Evolutionary conservation across 1,139 yeast genomes (phyloP).

Genomic region (Kodamaea alishanica): DNA sequence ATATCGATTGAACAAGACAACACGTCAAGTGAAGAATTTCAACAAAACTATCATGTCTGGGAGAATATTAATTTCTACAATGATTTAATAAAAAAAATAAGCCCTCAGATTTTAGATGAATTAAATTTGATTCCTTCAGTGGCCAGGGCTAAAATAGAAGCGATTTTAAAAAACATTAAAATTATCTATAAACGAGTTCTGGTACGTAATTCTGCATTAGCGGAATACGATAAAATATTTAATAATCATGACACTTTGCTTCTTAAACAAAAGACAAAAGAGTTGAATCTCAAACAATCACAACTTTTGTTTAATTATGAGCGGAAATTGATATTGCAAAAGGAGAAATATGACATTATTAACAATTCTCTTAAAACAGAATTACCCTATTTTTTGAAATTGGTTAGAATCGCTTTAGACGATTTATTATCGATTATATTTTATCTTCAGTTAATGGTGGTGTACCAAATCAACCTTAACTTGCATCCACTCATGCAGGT

Average conservation of each 20-base stretch:
- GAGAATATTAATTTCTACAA: slow-evolving; percentile 17
- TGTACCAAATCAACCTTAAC: slow-evolving; percentile 23
- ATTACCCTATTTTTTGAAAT: slow-evolving; percentile 35
- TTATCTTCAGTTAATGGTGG: slow-evolving; percentile 28
- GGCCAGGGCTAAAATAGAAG: slow-evolving; percentile 18
- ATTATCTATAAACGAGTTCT: slow-evolving; percentile 20
- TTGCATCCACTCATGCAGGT: slow-evolving; percentile 16
- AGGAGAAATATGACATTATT: slow-evolving; percentile 25
- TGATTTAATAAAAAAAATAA: slow-evolving; percentile 14
- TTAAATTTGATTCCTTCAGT: slow-evolving; percentile 13
- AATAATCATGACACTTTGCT: slow-evolving; percentile 25
- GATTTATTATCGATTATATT: slow-evolving; percentile 27
- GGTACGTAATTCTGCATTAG: slow-evolving; percentile 27
- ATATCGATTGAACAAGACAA: slow-evolving; percentile 13
- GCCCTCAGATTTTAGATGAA: slow-evolving; percentile 15
- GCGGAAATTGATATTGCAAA: slow-evolving; percentile 28
- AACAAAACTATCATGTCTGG: slow-evolving; percentile 15
- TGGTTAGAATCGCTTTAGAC: slow-evolving; percentile 24
- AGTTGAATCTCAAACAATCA: slow-evolving; percentile 28
- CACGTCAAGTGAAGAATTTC: slow-evolving; percentile 5
- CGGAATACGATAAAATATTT: slow-evolving; percentile 34
- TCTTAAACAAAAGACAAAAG: slow-evolving; percentile 20
- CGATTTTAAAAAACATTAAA: slow-evolving; percentile 23
- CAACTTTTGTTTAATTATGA: slow-evolving; percentile 29
- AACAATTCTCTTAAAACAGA: slow-evolving; percentile 36